Evolutionary conservation across 2,329 filamentous ascomycete species (phyloP).

Genomic region (Fonsecaea multimorphosa): DNA sequence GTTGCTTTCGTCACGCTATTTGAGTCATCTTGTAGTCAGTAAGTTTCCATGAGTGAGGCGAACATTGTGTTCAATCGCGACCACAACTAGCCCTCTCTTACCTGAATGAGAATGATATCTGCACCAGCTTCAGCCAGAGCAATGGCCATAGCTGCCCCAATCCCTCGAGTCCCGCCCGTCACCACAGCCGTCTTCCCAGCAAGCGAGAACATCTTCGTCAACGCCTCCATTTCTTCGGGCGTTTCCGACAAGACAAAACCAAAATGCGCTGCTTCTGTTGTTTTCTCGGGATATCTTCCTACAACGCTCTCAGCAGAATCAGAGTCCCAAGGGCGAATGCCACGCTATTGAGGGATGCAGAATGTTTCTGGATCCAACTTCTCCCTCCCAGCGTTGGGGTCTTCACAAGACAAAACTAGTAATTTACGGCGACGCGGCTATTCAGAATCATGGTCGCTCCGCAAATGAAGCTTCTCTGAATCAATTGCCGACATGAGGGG

Average conservation of each 20-base stretch:
- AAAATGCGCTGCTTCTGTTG: background rate
- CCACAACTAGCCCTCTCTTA: constrained; percentile 13
- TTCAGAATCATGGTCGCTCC: background rate
- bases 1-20: constrained; percentile 61
- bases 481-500: constrained; percentile 23
- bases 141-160: constrained; percentile 55
- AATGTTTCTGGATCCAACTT: background rate
- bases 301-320: background rate
- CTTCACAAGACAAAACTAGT: background rate
- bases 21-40: background rate
- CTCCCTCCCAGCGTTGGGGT: background rate
- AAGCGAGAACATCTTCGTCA: constrained; percentile 40
- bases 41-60: background rate
- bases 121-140: constrained; percentile 56
- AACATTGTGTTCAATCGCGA: background rate
- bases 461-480: background rate
- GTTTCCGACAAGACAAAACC: background rate
- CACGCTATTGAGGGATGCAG: background rate
- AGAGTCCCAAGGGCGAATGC: background rate
- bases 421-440: constrained; percentile 6
- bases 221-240: constrained; percentile 19
- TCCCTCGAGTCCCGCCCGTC: constrained; percentile 55
- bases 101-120: constrained; percentile 51
- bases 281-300: background rate
- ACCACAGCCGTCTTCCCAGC: constrained; percentile 52